Evolutionary conservation across 352 stramenopile genomes (phyloP).

Genomic region (Globisporangium solare): DNA sequence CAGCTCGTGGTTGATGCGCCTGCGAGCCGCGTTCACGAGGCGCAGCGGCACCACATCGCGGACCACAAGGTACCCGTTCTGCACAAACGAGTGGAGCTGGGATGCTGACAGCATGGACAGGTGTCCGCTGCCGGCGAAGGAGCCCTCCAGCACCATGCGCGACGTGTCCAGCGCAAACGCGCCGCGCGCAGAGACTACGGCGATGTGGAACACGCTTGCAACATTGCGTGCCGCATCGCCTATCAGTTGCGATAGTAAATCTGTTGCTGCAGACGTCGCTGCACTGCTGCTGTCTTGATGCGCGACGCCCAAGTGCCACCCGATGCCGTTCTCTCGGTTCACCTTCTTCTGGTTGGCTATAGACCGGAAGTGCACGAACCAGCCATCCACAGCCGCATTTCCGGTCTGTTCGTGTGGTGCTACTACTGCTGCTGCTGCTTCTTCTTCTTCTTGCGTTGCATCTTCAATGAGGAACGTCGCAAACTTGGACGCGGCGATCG

Average conservation of each 20-base stretch:
- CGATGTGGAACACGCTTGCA: slow-evolving; percentile 44
- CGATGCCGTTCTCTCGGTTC: slow-evolving; percentile 32
- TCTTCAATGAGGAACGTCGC: slow-evolving; percentile 55
- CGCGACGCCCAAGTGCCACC: slow-evolving; percentile 49
- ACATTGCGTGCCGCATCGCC: slow-evolving; percentile 41
- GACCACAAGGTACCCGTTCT: slow-evolving; percentile 70
- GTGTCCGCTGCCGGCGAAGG: slow-evolving; percentile 1
- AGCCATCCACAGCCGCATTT: not conserved
- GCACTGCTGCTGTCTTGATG: not conserved
- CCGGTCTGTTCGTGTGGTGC: not conserved
- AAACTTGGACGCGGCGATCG: slow-evolving; percentile 60
- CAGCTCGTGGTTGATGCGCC: slow-evolving; percentile 76
- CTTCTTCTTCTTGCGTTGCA: slow-evolving; percentile 7
- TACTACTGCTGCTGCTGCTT: no score
- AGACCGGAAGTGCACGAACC: slow-evolving; percentile 37
- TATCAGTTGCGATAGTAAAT: slow-evolving; percentile 26
- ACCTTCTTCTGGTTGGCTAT: slow-evolving; percentile 66
- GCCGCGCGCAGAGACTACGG: slow-evolving; percentile 38
- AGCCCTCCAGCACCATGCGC: slow-evolving; percentile 24
- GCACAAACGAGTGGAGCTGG: slow-evolving; percentile 61
- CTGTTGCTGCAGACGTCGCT: slow-evolving; percentile 1
- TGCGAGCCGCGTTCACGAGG: slow-evolving; percentile 49
- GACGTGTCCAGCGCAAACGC: slow-evolving; percentile 42
- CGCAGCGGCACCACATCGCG: slow-evolving; percentile 48
- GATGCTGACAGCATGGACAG: slow-evolving; percentile 44